phyloP scores from a whole-genome alignment of 768 basidiomycete species.

The Boletellus sp. region DNA sequence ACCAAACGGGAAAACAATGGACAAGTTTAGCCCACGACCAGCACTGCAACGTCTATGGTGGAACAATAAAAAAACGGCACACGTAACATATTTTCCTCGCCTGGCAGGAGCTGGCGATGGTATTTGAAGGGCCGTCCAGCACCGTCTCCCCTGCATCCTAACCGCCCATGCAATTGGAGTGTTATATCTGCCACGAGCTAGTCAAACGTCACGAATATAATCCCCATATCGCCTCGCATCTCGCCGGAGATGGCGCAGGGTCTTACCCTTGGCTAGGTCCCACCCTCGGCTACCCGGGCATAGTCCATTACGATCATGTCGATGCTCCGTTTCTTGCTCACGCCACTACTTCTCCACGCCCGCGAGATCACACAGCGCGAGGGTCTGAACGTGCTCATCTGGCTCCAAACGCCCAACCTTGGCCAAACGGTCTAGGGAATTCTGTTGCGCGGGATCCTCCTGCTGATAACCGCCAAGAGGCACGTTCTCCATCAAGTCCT shows the following conservation, averaged over 20 bases:
- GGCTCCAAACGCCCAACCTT: background rate
- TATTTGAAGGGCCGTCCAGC: background rate
- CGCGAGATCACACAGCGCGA: background rate
- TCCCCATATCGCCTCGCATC: slow-evolving; percentile 10
- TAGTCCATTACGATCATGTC: slow-evolving; percentile 1
- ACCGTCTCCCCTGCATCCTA: background rate
- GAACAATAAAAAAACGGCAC: too few relatives aligned
- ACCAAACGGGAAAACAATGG: too few relatives aligned
- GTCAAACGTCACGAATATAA: slow-evolving; percentile 12
- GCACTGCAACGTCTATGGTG: too few relatives aligned
- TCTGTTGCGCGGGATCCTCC: too few relatives aligned
- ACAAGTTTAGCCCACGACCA: slow-evolving; percentile 4
- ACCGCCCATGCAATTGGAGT: slow-evolving; percentile 8
- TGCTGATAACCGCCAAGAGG: background rate
- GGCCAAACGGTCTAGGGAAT: background rate
- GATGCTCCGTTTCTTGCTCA: background rate
- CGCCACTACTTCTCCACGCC: background rate
- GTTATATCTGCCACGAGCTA: slow-evolving; percentile 13
- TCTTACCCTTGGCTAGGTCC: background rate
- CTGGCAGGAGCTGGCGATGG: too few relatives aligned
- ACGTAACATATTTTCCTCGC: too few relatives aligned
- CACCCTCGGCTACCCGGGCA: background rate
- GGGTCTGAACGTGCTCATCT: background rate
- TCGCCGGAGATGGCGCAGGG: background rate
- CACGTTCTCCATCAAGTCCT: background rate